A percentile compares a stretch with the other conserved stretches of the same genome.
Conservation (phyloP, 2,329 filamentous ascomycete species). For the Fusarium phyllophilum region DNA sequence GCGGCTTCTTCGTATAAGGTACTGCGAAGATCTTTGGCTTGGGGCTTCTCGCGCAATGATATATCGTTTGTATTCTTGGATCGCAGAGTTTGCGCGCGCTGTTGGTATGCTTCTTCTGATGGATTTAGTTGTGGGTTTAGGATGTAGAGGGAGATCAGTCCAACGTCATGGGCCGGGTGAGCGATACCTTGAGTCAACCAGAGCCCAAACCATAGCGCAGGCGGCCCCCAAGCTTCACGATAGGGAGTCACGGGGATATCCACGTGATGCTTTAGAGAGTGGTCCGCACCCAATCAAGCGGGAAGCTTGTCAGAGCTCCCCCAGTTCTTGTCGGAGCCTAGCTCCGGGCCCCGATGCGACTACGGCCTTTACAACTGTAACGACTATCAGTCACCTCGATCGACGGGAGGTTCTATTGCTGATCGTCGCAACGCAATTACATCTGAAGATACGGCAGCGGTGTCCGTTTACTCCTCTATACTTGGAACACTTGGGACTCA, state of each 20-base stretch:
- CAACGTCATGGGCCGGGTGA: conserved; percentile 37
- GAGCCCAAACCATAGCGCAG: conserved; percentile 6
- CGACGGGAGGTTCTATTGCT: not conserved
- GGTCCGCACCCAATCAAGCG: conserved; percentile 34
- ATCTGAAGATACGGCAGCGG: not conserved
- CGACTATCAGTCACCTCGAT: conserved; percentile 20
- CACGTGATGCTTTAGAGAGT: conserved; percentile 3
- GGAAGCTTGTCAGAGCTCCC: conserved; percentile 22
- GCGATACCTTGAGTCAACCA: conserved; percentile 31
- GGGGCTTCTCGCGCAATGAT: conserved; percentile 4
- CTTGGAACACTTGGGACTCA: not conserved
- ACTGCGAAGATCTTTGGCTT: not conserved
- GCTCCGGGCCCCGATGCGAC: conserved; percentile 37
- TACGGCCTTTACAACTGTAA: conserved; percentile 17
- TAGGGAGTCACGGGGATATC: conserved; percentile 4
- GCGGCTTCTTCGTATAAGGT: conserved; percentile 15
- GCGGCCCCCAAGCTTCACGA: conserved; percentile 17
- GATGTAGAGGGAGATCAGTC: conserved; percentile 29
- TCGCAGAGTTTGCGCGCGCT: conserved; percentile 3
- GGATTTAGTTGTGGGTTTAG: conserved; percentile 33
- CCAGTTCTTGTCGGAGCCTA: conserved; percentile 21
- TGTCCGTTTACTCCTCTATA: not conserved
- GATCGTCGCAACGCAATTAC: not conserved
- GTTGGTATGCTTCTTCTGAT: conserved; percentile 13
- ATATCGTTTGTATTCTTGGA: not conserved